Base-by-base conservation (phyloP, 495 filamentous ascomycete species). In the Tuber indicum region DNA sequence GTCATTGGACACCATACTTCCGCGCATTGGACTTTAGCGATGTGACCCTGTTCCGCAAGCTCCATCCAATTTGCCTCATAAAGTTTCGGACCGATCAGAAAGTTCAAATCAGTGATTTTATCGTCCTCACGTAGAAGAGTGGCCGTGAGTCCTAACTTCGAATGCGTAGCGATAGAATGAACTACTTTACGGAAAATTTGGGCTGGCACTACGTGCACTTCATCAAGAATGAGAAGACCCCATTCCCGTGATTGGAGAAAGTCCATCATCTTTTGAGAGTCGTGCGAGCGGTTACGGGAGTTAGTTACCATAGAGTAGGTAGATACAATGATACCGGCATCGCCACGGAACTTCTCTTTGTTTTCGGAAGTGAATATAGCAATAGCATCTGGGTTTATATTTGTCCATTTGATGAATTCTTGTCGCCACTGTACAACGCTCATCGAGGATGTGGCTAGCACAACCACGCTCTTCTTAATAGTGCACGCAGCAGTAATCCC, bases 11-110 rank as follows among this genome's bases (percentile, higher is more conserved):
- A 99, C 96, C 96, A 99, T 43, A 99, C 96, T 83, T 99, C 96
- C 70, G 96, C 96, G 85, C 96, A 99, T 82, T 99, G 96, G 1
- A 99, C 96, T 80, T 93, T 93, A 66, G 96, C 96, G 82, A 99
- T 99, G 84, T 98, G 96, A 21, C 96, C 96, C 84, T 97, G 93
- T 76, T 98, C 92, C 0, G 94, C 94, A 66, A 99, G 89, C 84
- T 99, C 95, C 92, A 98, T 97, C 96, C 96, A 99, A 84, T 99
- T 99, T 42, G 96, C 96, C 84, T 99, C 96, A 85, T 97, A 99
- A 1, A 99, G 88, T 82, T 99, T 99, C 7, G 96, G 96, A 0
- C 96, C 96, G 84, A 99, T 98, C 81, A 99, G 87, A 84, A 98
- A 98, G 84, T 99, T 99, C 72, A 99, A 86, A 87, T 98, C 94